Evolutionary conservation across 192 early-diverging fungal species (phyloP), one percentile per base, ranked within the genome.

Genomic region (Linnemannia schmuckeri): DNA sequence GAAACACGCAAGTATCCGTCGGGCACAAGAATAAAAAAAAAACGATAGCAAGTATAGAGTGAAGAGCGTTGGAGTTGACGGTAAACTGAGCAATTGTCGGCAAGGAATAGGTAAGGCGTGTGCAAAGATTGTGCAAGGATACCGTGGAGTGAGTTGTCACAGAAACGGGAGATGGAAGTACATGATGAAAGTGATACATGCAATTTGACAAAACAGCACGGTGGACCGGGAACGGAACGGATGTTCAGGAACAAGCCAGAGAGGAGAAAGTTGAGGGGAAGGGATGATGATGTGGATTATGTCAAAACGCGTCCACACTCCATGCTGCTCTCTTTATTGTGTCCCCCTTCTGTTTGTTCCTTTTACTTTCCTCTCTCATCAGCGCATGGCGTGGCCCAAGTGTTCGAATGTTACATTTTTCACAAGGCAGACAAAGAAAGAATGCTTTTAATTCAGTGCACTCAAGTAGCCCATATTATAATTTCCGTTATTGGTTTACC

Each of bases 371-470:
- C 61, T 12, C 1, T 66, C 61, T 33, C n/a, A 30, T 66, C 12
- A 66, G 80, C 74, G 74, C 80, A 82, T 82, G 80, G 80, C 80
- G 61, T 82, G 80, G 80, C 52, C 80, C 68, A 82, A 82, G 80
- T 82, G 80, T 72, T 61, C n/a, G 30, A 52, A 52, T 22, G 49
- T 52, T 20, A 52, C 49, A 15, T 52, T 74, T 76, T 82, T 82
- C 80, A 82, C 80, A 82, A 82, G 80, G 68, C 66, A 82, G 57
- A 46, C 35, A 22, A 15, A 33, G 27, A 24, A 20, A 46, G 42
- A 72, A 5, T n/a, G 27, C n/a, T 30, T 30, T 7, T 9, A 12
- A 30, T 30, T 66, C 30, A 66, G 8, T 66, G 33, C 61, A 63
- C 2, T 30, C 6, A 3, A 63, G 13, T 4, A 63, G 61, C 61